Percentiles rank a stretch among this genome's conserved stretches.
Evolutionary conservation across 2,329 filamentous ascomycete genomes (phyloP).

Genomic region (Trichophaea hybrida): DNA sequence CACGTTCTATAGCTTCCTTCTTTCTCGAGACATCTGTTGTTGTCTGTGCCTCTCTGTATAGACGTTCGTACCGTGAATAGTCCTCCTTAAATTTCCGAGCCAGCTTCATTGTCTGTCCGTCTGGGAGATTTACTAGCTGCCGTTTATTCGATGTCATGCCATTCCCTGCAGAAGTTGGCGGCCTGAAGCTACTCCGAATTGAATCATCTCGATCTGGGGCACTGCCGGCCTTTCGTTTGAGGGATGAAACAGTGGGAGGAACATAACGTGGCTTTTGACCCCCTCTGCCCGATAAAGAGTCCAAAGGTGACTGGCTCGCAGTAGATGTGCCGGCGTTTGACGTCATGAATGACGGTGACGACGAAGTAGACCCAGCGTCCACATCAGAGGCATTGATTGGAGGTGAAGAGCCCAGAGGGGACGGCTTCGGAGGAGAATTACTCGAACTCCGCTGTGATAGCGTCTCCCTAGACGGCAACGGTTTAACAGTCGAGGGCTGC

Average conservation of each 20-base stretch:
- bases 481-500: conserved; percentile 6
- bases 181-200: background rate
- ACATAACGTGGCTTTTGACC: conserved; percentile 11
- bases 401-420: conserved; percentile 26
- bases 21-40: conserved; percentile 16
- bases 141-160: conserved; percentile 9
- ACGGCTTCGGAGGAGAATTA: conserved; percentile 26
- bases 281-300: conserved; percentile 6
- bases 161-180: background rate
- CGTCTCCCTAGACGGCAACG: conserved; percentile 4
- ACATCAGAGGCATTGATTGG: conserved; percentile 23
- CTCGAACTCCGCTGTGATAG: conserved; percentile 18
- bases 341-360: conserved; percentile 14
- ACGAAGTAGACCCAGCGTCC: conserved; percentile 15
- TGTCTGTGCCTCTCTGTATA: conserved; percentile 19
- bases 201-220: background rate
- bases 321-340: conserved; percentile 14
- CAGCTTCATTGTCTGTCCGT: conserved; percentile 17
- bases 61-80: conserved; percentile 17
- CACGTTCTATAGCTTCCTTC: conserved; percentile 19
- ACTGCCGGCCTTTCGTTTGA: conserved; percentile 17
- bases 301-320: conserved; percentile 17
- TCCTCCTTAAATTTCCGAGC: conserved; percentile 22
- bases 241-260: conserved; percentile 11
- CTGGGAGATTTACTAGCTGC: conserved; percentile 12